A percentile compares a stretch with the other conserved stretches of the same genome.
These are phyloP conservation scores for Salvia splendens DNA, from an alignment of 257 asterid genomes.

Conservation along the genomic window DNA sequence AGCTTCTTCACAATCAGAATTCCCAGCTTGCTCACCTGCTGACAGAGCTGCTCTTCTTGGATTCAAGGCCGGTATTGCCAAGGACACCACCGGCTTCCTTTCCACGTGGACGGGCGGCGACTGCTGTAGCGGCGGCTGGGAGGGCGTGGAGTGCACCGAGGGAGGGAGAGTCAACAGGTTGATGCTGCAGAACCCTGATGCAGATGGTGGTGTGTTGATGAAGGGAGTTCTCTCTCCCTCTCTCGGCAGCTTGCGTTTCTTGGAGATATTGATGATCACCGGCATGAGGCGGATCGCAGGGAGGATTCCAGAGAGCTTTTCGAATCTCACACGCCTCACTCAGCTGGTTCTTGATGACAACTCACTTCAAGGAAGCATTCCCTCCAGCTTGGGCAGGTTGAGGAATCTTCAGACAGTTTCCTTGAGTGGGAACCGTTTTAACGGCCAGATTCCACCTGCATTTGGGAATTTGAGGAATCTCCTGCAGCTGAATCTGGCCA, in stretches of 20 bases:
- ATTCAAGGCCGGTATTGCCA: slow-evolving; percentile 62
- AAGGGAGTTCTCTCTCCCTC: slow-evolving; percentile 69
- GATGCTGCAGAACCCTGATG: slow-evolving; percentile 55
- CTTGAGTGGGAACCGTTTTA: slow-evolving; percentile 58
- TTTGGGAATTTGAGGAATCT: slow-evolving; percentile 62
- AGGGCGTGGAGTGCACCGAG: slow-evolving; percentile 74
- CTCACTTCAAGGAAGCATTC: slow-evolving; percentile 59
- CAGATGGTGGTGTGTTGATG: slow-evolving; percentile 49
- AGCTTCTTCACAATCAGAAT: slow-evolving; percentile 31
- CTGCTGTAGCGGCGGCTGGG: slow-evolving; percentile 97
- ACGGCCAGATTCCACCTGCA: slow-evolving; percentile 62
- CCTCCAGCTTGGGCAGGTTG: slow-evolving; percentile 54
- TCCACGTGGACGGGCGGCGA: slow-evolving; percentile 76
- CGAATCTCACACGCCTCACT: slow-evolving; percentile 58
- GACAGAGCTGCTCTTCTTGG: slow-evolving; percentile 81
- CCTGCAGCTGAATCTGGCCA: slow-evolving; percentile 51
- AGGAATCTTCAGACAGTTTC: slow-evolving; percentile 56
- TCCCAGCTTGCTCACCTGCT: slow-evolving; percentile 43
- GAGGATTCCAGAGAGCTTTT: slow-evolving; percentile 52
- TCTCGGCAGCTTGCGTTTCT: slow-evolving; percentile 51
- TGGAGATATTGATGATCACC: slow-evolving; percentile 68
- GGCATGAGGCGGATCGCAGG: slow-evolving; percentile 76
- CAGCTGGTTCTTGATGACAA: slow-evolving; percentile 82
- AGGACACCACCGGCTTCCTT: slow-evolving; percentile 69
- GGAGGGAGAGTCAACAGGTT: slow-evolving; percentile 63